phyloP scores from a whole-genome alignment of 2,329 filamentous ascomycete genomes.

The Aureobasidium sp. region DNA sequence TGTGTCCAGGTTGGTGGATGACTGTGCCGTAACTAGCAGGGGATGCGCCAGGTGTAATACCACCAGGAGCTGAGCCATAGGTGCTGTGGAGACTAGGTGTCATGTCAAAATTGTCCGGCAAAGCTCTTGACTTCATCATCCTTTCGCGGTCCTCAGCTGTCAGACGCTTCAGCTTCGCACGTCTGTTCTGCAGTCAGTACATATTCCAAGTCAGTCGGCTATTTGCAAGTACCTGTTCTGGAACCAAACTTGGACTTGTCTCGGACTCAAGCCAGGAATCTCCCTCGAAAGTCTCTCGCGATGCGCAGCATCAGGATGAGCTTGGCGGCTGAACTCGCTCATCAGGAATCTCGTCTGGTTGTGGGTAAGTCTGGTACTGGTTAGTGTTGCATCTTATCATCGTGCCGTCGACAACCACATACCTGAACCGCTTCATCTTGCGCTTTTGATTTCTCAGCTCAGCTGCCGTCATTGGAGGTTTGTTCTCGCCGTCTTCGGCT shows the following conservation, averaged over 20 bases:
- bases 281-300: conserved; percentile 78
- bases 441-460: conserved; percentile 42
- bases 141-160: conserved; percentile 54
- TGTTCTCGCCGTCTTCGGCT: conserved; percentile 15
- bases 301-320: conserved; percentile 86
- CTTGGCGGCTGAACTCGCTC: conserved; percentile 93
- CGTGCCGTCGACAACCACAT: conserved; percentile 15
- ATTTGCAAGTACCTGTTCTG: conserved; percentile 69
- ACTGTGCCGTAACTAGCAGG: conserved; percentile 28
- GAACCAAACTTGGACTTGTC: conserved; percentile 97
- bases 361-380: conserved; percentile 64
- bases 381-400: background rate
- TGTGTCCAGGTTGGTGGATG: conserved; percentile 42
- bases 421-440: conserved; percentile 72
- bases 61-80: conserved; percentile 37
- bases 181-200: conserved; percentile 28
- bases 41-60: conserved; percentile 41
- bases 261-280: conserved; percentile 82
- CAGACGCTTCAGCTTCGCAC: conserved; percentile 53
- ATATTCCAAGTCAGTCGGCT: conserved; percentile 8
- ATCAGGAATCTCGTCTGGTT: conserved; percentile 96
- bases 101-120: conserved; percentile 54
- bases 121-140: conserved; percentile 51
- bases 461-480: conserved; percentile 34
- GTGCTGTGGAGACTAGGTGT: conserved; percentile 49